Evolutionary conservation across 1,284 basidiomycete genomes (phyloP).

Genomic region (Thelephora terrestris): DNA sequence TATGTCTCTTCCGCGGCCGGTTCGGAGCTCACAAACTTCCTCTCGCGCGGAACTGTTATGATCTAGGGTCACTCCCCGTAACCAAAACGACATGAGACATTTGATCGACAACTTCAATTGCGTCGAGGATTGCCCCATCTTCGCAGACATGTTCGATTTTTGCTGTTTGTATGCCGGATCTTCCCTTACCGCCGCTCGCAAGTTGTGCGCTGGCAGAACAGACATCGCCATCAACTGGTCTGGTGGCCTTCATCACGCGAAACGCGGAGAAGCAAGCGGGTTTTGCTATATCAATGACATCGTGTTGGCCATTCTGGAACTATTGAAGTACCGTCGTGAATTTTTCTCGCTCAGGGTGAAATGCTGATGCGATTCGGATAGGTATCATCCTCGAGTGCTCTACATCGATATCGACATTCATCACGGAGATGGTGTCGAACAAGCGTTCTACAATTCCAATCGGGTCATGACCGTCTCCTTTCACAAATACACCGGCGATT

Average conservation of each 20-base stretch:
- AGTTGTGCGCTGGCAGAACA: slow-evolving; percentile 75
- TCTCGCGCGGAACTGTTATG: slow-evolving; percentile 1
- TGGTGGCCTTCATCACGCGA: slow-evolving; percentile 91
- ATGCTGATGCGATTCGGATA: slow-evolving; percentile 20
- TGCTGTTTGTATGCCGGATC: slow-evolving; percentile 88
- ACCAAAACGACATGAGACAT: slow-evolving; percentile 62
- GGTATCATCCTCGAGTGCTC: slow-evolving; percentile 83
- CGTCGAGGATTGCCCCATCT: slow-evolving; percentile 91
- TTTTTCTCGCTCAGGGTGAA: slow-evolving; percentile 3
- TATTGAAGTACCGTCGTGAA: slow-evolving; percentile 54
- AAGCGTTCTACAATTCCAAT: slow-evolving; percentile 96
- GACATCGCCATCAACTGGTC: slow-evolving; percentile 99
- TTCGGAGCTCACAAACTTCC: background rate
- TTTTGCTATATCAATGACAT: slow-evolving; percentile 98
- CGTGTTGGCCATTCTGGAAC: slow-evolving; percentile 86
- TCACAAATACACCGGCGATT: slow-evolving; percentile 98
- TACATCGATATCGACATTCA: slow-evolving; percentile 98
- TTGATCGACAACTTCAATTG: slow-evolving; percentile 81
- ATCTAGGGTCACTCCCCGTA: slow-evolving; percentile 71
- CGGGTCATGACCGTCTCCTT: slow-evolving; percentile 98
- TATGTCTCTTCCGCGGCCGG: background rate
- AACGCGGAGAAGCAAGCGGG: slow-evolving; percentile 91
- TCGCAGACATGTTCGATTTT: slow-evolving; percentile 87
- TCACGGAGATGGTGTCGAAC: slow-evolving; percentile 94
- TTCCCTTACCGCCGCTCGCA: slow-evolving; percentile 83